Conservation (phyloP, 352 stramenopile species). For the Phytophthora chlamydospora region DNA sequence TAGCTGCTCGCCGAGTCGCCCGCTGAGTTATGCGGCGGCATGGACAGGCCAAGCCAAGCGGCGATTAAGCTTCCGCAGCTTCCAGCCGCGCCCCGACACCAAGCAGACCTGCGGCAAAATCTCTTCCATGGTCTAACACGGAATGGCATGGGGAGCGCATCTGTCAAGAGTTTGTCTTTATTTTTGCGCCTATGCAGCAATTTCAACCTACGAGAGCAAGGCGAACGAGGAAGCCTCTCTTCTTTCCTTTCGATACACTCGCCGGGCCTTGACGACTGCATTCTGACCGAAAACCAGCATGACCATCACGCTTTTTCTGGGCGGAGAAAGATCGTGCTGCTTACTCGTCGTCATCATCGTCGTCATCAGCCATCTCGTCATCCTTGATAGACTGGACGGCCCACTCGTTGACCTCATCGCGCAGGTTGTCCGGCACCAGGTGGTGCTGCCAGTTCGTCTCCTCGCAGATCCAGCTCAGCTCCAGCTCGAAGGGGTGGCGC, state of each 20-base stretch:
- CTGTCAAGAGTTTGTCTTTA: slow-evolving; percentile 34
- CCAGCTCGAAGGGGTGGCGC: slow-evolving; percentile 98
- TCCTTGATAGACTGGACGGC: slow-evolving; percentile 87
- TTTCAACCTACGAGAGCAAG: slow-evolving; percentile 20
- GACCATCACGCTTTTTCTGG: slow-evolving; percentile 20
- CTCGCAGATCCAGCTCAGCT: slow-evolving; percentile 98
- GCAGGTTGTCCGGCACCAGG: slow-evolving; percentile 91
- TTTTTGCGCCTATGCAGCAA: slow-evolving; percentile 29
- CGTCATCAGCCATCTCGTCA: slow-evolving; percentile 89
- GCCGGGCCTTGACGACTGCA: neutral
- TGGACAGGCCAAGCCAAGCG: slow-evolving; percentile 10
- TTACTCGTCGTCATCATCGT: slow-evolving; percentile 82
- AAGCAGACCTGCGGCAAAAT: neutral
- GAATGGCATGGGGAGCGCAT: neutral
- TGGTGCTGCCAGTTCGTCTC: slow-evolving; percentile 96
- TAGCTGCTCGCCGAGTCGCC: slow-evolving; percentile 9
- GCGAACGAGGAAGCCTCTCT: neutral
- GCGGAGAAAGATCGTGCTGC: slow-evolving; percentile 5
- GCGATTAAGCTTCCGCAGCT: neutral
- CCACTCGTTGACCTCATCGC: slow-evolving; percentile 87
- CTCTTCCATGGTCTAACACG: too few relatives aligned
- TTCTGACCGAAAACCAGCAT: slow-evolving; percentile 3
- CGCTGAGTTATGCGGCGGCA: neutral
- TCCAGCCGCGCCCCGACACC: neutral
- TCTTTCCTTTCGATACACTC: slow-evolving; percentile 1